phyloP scores from a whole-genome alignment of 257 asterid genomes.

The Solanum ahanhuiri region DNA sequence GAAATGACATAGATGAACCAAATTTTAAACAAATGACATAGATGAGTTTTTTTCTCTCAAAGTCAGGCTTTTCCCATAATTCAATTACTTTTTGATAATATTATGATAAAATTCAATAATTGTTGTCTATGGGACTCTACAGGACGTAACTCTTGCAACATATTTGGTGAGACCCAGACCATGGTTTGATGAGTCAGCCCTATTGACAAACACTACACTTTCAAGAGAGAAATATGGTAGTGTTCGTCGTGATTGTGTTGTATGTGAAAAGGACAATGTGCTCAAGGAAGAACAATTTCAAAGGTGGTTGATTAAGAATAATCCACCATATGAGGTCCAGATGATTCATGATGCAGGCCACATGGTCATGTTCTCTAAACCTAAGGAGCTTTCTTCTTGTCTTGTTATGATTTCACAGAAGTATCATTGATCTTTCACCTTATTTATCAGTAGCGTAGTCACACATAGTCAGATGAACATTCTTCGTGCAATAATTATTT shows the following conservation, averaged over 20 bases:
- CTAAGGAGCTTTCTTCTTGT: constrained; percentile 16
- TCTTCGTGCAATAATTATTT: no score
- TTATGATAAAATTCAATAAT: not conserved
- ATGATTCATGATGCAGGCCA: constrained; percentile 25
- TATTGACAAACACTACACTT: not conserved
- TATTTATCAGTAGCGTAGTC: not conserved
- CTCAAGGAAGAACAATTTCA: constrained; percentile 3
- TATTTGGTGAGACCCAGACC: constrained; percentile 20
- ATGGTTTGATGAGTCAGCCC: not conserved
- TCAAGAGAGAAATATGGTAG: constrained; percentile 22
- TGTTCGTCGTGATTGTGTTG: constrained; percentile 21
- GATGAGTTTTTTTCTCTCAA: no score
- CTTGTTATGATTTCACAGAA: constrained; percentile 9
- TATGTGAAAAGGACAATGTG: constrained; percentile 16
- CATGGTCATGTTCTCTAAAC: constrained; percentile 35
- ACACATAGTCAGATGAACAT: no score
- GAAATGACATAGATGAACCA: no score
- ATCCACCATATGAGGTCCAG: constrained; percentile 24
- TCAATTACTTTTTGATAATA: no score
- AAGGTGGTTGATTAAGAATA: constrained; percentile 26
- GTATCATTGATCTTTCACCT: not conserved
- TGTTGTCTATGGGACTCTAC: not conserved
- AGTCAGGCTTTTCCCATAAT: no score
- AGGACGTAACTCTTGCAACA: constrained; percentile 32
- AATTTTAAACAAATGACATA: no score